These are phyloP conservation scores for Neurospora sp. DNA, from an alignment of 2,329 filamentous ascomycete species.

Conservation along the genomic window DNA sequence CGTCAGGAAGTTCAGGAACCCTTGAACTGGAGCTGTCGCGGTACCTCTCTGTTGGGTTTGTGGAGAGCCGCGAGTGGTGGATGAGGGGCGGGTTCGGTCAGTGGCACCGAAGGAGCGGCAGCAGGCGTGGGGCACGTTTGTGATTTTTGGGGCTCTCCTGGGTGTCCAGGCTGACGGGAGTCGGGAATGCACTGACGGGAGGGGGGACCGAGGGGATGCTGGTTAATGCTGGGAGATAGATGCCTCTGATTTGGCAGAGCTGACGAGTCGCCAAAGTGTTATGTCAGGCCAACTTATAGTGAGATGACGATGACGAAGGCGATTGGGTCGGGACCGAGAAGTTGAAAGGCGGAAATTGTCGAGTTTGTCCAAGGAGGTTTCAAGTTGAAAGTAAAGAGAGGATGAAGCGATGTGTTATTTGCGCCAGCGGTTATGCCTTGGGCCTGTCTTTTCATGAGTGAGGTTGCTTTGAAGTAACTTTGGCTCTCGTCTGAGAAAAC, in stretches of 20 bases:
- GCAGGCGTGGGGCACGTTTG: background rate
- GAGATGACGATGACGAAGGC: background rate
- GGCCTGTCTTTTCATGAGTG: background rate
- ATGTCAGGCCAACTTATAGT: background rate
- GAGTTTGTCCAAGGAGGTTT: background rate
- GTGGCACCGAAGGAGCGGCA: background rate
- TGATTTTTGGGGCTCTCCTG: background rate
- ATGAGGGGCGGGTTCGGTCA: background rate
- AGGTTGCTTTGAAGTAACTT: background rate
- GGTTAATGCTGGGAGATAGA: background rate
- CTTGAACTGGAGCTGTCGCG: background rate
- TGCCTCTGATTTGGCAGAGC: background rate
- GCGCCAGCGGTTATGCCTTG: background rate
- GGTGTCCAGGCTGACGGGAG: background rate
- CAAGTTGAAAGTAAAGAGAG: background rate
- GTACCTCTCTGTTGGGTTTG: background rate
- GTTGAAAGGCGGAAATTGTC: background rate
- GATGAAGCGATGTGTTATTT: background rate
- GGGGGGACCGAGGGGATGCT: background rate
- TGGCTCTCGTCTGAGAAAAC: too few relatives aligned
- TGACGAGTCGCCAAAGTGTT: background rate
- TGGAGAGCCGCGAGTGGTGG: background rate
- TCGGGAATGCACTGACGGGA: background rate
- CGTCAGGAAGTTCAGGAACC: background rate
- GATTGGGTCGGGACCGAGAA: background rate